Conservation (phyloP, 164 flowering plant genomes). For the Buxus sempervirens region DNA sequence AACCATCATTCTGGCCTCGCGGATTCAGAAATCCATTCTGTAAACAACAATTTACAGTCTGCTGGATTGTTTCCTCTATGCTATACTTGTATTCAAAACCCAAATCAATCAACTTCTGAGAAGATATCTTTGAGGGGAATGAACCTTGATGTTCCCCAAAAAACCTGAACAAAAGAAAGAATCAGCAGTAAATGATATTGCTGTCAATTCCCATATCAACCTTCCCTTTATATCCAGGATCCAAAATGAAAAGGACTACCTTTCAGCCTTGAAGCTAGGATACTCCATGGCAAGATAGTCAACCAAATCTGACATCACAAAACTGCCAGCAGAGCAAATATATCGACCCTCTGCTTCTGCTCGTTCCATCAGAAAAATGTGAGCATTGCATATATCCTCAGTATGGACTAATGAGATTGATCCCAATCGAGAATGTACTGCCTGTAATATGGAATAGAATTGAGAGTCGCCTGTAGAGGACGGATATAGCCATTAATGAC, state of each 20-base stretch:
- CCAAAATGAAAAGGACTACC: constrained; percentile 22
- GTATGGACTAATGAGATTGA: constrained; percentile 66
- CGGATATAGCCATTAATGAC: neutral
- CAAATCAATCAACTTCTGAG: constrained; percentile 56
- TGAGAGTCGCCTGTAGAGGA: constrained; percentile 43
- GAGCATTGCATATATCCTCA: constrained; percentile 74
- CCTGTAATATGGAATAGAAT: constrained; percentile 39
- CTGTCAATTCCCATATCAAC: neutral
- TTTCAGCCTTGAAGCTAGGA: constrained; percentile 23
- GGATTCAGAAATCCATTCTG: constrained; percentile 43
- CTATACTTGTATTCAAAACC: constrained; percentile 57
- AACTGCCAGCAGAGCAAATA: constrained; percentile 49
- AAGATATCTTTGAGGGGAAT: constrained; percentile 45
- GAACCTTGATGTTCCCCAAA: constrained; percentile 18
- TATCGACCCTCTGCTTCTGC: constrained; percentile 54
- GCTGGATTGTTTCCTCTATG: constrained; percentile 39
- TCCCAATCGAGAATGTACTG: constrained; percentile 70
- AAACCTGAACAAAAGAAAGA: constrained; percentile 28
- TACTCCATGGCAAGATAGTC: constrained; percentile 35
- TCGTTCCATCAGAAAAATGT: constrained; percentile 70
- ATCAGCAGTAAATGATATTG: neutral
- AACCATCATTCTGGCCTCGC: neutral
- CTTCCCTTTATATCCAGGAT: neutral
- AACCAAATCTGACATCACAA: constrained; percentile 34
- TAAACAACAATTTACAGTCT: constrained; percentile 36